Conservation (phyloP, 441 rosid genomes). For the Mallotus repandus region DNA sequence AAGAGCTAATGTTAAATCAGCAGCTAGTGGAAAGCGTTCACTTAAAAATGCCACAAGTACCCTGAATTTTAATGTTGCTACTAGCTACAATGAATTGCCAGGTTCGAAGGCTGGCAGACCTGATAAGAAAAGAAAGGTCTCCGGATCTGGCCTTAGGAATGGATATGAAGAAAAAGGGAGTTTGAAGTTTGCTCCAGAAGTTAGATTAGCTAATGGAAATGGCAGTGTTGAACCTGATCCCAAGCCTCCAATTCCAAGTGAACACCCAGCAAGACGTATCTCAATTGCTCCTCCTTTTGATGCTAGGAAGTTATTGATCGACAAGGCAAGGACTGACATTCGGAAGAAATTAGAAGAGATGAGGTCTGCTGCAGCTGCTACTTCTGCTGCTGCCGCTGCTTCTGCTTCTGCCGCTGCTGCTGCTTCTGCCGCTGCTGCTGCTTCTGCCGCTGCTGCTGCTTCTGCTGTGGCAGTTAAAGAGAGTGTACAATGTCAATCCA, state of each 20-base stretch:
- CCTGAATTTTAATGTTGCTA: constrained; percentile 30
- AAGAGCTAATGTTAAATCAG: constrained; percentile 42
- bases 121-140: constrained; percentile 76
- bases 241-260: constrained; percentile 47
- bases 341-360: constrained; percentile 60
- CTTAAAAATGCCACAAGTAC: constrained; percentile 32
- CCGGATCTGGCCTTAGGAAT: constrained; percentile 40
- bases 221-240: constrained; percentile 36
- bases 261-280: constrained; percentile 46
- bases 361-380: too few species aligned
- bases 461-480: constrained; percentile 29
- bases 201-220: constrained; percentile 37
- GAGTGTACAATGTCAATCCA: constrained; percentile 31
- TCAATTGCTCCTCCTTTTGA: constrained; percentile 66
- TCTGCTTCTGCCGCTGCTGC: too few species aligned
- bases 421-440: too few species aligned
- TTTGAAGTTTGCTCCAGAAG: constrained; percentile 43
- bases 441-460: constrained; percentile 32
- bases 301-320: constrained; percentile 75
- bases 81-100: constrained; percentile 36
- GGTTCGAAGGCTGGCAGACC: constrained; percentile 48
- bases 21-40: constrained; percentile 52
- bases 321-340: constrained; percentile 71
- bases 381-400: too few species aligned
- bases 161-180: constrained; percentile 47